These are phyloP conservation scores for Zymoseptoria brevis DNA, from an alignment of 2,329 filamentous ascomycete species.

Conservation along the genomic window DNA sequence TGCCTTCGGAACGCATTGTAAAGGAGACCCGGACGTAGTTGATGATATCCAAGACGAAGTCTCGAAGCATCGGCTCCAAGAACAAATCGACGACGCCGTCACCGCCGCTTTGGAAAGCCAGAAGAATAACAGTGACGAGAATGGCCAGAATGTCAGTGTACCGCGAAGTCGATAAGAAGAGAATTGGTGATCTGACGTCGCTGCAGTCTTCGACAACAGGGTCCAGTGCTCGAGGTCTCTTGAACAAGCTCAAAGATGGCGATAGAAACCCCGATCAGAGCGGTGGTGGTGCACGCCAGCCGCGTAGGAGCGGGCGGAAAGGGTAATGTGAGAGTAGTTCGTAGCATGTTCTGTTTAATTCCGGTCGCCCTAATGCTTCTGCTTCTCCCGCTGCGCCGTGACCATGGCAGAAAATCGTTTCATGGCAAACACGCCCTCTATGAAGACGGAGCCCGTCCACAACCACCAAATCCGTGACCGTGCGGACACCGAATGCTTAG, in stretches of 20 bases:
- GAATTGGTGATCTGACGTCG: not conserved
- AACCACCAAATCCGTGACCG: constrained; percentile 44
- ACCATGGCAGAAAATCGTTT: constrained; percentile 41
- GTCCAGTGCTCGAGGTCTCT: not conserved
- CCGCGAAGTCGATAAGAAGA: not conserved
- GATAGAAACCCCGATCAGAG: not conserved
- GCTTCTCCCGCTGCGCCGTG: constrained; percentile 32
- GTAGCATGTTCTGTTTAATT: too few relatives aligned
- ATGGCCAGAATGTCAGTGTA: not conserved
- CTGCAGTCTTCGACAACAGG: not conserved
- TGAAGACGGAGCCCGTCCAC: constrained; percentile 45
- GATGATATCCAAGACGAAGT: constrained; percentile 50
- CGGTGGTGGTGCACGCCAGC: not conserved
- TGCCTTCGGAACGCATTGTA: constrained; percentile 45
- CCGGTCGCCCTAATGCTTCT: constrained; percentile 28
- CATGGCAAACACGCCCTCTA: constrained; percentile 47
- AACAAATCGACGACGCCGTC: constrained; percentile 31
- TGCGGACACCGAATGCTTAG: constrained; percentile 44
- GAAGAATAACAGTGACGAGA: constrained; percentile 4
- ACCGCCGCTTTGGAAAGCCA: constrained; percentile 8
- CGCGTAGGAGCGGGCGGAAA: not conserved
- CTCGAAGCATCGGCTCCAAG: constrained; percentile 47
- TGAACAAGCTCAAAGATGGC: not conserved
- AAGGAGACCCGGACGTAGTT: constrained; percentile 44
- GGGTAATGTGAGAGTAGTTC: not conserved